Percentiles rank a stretch among this genome's conserved stretches.
Conservation (phyloP, 441 rosid species). For the Oxalis stricta region DNA sequence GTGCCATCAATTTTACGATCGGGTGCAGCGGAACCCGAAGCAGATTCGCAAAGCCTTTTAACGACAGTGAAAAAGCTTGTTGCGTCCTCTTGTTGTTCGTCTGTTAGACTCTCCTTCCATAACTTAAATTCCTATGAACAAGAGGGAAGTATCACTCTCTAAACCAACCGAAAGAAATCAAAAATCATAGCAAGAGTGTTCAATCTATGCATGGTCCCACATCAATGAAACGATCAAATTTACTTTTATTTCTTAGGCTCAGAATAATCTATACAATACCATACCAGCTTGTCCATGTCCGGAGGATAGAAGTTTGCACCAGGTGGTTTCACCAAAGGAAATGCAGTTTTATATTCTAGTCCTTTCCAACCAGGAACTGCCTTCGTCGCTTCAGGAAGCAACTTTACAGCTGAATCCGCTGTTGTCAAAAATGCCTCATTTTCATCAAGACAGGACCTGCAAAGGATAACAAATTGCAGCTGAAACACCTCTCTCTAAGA, state of each 20-base stretch:
- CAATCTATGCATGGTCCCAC: background rate
- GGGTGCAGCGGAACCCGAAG: conserved; percentile 27
- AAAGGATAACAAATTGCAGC: conserved; percentile 12
- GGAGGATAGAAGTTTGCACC: conserved; percentile 94
- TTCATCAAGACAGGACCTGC: conserved; percentile 91
- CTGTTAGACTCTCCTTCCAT: conserved; percentile 49
- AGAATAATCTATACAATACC: background rate
- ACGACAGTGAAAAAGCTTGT: conserved; percentile 71
- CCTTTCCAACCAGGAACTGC: conserved; percentile 79
- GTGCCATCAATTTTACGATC: conserved; percentile 16
- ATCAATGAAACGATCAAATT: background rate
- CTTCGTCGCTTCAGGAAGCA: conserved; percentile 60
- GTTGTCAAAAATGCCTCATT: conserved; percentile 75
- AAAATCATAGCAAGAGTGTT: conserved; percentile 6
- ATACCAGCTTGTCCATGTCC: conserved; percentile 88
- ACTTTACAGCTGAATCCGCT: conserved; percentile 69
- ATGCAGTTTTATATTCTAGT: conserved; percentile 68
- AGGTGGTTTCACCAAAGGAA: conserved; percentile 67
- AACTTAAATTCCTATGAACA: conserved; percentile 58
- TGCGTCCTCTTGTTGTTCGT: conserved; percentile 43
- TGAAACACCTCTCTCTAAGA: background rate
- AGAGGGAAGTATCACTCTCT: conserved; percentile 10
- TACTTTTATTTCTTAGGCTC: conserved; percentile 2
- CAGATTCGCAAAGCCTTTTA: conserved; percentile 48
- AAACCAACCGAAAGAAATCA: background rate